Evolutionary conservation across 1,284 basidiomycete species (phyloP).

Genomic region (Sanghuangporus weigelae): DNA sequence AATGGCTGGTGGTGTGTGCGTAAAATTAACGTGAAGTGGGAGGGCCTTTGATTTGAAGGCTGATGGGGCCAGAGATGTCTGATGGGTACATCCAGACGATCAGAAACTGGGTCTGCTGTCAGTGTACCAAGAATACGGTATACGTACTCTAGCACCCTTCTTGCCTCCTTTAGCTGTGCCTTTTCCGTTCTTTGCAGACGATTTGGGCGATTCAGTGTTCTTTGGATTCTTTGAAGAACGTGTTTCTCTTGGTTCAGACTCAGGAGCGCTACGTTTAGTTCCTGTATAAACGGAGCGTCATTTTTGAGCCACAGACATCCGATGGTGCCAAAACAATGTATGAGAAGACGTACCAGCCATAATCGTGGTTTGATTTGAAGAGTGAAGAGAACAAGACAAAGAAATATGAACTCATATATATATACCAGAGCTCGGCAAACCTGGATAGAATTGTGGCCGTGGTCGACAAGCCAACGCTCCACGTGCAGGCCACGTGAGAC

Average conservation of each 20-base stretch:
- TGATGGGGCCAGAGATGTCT: constrained; percentile 44
- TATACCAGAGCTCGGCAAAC: neutral
- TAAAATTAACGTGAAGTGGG: constrained; percentile 63
- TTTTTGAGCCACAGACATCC: neutral
- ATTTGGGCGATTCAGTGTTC: constrained; percentile 28
- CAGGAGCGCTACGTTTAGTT: constrained; percentile 16
- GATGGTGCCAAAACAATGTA: neutral
- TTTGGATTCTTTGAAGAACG: constrained; percentile 47
- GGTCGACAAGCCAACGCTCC: constrained; percentile 7
- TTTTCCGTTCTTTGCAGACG: constrained; percentile 20
- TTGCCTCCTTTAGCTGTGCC: constrained; percentile 27
- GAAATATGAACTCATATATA: neutral
- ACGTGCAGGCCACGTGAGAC: neutral
- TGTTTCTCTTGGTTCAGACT: constrained; percentile 36
- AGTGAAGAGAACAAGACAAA: neutral
- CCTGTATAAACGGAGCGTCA: neutral
- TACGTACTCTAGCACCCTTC: constrained; percentile 39
- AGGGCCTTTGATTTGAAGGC: constrained; percentile 60
- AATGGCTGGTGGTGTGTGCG: constrained; percentile 56
- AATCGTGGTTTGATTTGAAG: constrained; percentile 3
- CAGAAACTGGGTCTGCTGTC: neutral
- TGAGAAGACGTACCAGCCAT: constrained; percentile 7
- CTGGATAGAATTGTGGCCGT: neutral
- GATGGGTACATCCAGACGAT: neutral
- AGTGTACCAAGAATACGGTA: constrained; percentile 20